Percentiles rank a stretch among this genome's conserved stretches.
Conservation (phyloP, 345 rosid genomes). For the Isatis tinctoria region DNA sequence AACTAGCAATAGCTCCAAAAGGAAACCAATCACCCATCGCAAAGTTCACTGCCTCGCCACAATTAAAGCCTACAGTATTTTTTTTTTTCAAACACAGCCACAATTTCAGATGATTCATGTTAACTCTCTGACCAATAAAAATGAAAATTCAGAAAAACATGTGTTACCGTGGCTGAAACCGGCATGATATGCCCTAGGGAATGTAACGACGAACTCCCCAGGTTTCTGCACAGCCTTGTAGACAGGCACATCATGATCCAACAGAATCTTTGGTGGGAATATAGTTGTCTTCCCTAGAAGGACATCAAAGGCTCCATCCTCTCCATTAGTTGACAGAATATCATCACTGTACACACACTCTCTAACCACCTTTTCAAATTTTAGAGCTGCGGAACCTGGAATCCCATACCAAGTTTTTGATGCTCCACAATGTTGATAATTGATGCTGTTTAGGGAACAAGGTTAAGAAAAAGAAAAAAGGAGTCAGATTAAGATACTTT, state of each 20-base stretch:
- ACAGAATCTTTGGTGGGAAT: conserved; percentile 86
- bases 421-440: conserved; percentile 99
- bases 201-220: conserved; percentile 88
- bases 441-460: conserved; percentile 55
- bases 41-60: conserved; percentile 99
- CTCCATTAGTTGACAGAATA: conserved; percentile 70
- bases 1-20: conserved; percentile 87
- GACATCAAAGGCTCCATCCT: conserved; percentile 97
- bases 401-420: conserved; percentile 99
- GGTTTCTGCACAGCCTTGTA: conserved; percentile 98
- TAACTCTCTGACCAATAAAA: background rate
- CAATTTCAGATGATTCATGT: background rate
- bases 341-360: conserved; percentile 77
- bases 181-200: conserved; percentile 98
- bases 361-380: conserved; percentile 87
- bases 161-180: conserved; percentile 95
- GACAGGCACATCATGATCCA: conserved; percentile 84
- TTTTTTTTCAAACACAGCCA: conserved; percentile 17
- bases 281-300: conserved; percentile 95
- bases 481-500: background rate
- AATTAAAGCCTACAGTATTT: conserved; percentile 86
- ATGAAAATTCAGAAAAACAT: background rate
- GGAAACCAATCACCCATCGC: conserved; percentile 98
- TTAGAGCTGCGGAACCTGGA: conserved; percentile 91
- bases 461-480: background rate